A percentile compares a stretch with the other conserved stretches of the same genome.
Evolutionary conservation across 352 stramenopile genomes (phyloP).

Genomic region (Blastocystis sp.): DNA sequence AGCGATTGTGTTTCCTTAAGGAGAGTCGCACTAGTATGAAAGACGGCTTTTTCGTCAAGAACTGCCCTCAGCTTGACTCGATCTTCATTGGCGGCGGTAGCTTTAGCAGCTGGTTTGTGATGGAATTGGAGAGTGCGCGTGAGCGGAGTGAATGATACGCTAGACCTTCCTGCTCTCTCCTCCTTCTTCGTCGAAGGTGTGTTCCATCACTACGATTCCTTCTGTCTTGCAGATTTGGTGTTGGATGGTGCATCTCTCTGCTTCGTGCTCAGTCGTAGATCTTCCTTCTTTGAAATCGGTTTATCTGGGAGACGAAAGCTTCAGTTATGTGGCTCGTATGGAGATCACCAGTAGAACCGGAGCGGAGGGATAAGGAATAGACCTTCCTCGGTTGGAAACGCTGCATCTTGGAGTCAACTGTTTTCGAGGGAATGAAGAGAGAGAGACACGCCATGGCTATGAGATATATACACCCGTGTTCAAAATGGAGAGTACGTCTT

Average conservation of each 20-base stretch:
- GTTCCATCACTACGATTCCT: background rate
- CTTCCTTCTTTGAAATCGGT: background rate
- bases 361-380: background rate
- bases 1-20: background rate
- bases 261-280: background rate
- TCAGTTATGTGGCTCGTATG: background rate
- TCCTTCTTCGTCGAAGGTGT: background rate
- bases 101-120: background rate
- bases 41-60: background rate
- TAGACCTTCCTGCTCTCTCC: background rate
- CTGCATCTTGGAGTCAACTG: background rate
- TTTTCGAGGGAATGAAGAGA: background rate
- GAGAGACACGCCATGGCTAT: background rate
- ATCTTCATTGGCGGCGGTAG: background rate
- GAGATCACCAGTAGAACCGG: background rate
- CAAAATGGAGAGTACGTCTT: background rate
- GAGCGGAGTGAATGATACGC: background rate
- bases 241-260: background rate
- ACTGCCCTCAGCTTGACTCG: background rate
- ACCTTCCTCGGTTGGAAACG: background rate
- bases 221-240: background rate
- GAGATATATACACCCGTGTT: background rate
- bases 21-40: background rate
- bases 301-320: background rate
- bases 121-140: background rate